Evolutionary conservation across 352 stramenopile species (phyloP), one percentile per base, ranked within the genome.

Genomic region (Globisporangium echinulatum): DNA sequence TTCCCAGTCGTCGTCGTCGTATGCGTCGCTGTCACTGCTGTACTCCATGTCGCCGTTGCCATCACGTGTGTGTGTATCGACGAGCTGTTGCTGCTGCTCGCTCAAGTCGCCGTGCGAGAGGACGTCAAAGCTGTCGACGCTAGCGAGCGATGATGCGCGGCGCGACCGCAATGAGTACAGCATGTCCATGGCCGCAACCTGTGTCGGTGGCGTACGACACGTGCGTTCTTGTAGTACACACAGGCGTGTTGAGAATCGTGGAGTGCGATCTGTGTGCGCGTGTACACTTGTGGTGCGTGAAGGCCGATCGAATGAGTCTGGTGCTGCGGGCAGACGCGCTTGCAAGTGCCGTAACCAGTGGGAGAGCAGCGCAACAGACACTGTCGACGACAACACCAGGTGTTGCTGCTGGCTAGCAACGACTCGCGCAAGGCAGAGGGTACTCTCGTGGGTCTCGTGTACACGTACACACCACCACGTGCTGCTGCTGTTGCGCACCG

Each of bases 1-100:
- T 44, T 86, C 77, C 78, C 78, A 88, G 48, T 83, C 75, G 52
- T 68, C 59, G 4, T 63, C 40, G 15, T 53, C 38, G 52, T 49
- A 55, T 2, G 10, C 62, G 6, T 56, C 53, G 3, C 39, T 37
- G 5, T 15, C 38, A 49, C 64, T 75, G 48, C 49, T 63, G 64
- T 9, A 72, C 62, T 40, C 42, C 14, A 13, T 13, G 25, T 50
- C 52, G 13, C 59, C 60, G 39, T 1, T 44, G 25, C 40, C 7
- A 44, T 3, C 7, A 2, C 13, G 51, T 13, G n/a, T 2, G 14
- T 5, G 3, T 49, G 37, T 5, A 25, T 1, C 25, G 25, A 25
- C 25, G 25, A 25, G 25, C 25, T 25, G 51, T 8, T 37, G 14
- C 37, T 42, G 51, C 17, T 66, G 58, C 13, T 64, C 63, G 9